phyloP scores from a whole-genome alignment of 83 land plant species.

The Picea abies region DNA sequence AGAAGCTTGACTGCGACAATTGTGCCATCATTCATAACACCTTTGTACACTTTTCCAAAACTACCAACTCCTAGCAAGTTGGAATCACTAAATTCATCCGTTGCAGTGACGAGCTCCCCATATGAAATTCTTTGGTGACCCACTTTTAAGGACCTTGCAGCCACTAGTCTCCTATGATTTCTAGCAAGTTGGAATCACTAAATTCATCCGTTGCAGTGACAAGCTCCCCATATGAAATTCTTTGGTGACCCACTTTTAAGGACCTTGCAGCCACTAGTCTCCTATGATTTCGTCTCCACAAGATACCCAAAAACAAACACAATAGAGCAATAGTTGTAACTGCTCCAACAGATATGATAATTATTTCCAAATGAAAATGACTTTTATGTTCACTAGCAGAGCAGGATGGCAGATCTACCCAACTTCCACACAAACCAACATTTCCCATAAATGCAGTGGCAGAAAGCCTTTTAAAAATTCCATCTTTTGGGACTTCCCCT shows the following conservation, averaged over 20 bases:
- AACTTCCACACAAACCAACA: neutral
- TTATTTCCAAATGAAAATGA: no score
- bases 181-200: no score
- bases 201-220: no score
- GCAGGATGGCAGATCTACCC: neutral
- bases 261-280: no score
- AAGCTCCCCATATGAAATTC: no score
- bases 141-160: neutral
- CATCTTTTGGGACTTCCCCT: slow-evolving; percentile 14
- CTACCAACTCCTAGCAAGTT: neutral
- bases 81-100: neutral
- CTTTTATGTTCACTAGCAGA: neutral
- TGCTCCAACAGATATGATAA: no score
- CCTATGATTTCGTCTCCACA: no score
- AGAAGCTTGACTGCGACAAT: slow-evolving; percentile 27
- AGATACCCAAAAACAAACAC: no score
- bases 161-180: no score
- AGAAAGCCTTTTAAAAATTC: neutral
- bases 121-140: neutral
- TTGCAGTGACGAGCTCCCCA: neutral
- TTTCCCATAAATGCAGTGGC: neutral
- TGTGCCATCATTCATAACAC: neutral
- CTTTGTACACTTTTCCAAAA: neutral
- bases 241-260: no score
- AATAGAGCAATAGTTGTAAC: no score